phyloP scores from a whole-genome alignment of 306 rosid species.

The Prunus kanzakura region DNA sequence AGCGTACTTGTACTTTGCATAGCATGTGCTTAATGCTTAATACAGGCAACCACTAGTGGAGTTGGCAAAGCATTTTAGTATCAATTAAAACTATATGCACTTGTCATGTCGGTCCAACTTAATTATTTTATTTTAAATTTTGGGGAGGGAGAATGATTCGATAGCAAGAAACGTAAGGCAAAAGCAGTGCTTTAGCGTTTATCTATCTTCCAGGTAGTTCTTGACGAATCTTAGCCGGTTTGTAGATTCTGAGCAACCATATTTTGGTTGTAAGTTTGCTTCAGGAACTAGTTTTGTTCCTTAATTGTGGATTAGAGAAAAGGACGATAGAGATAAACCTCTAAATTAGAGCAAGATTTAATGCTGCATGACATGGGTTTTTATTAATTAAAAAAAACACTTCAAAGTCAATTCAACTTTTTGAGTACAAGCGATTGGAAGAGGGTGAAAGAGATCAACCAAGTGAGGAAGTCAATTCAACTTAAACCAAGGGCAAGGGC shows the following conservation, averaged over 20 bases:
- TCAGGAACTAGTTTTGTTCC: conserved; percentile 2
- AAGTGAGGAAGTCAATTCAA: background rate
- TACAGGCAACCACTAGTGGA: conserved; percentile 6
- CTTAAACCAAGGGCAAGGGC: background rate
- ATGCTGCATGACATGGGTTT: conserved; percentile 2
- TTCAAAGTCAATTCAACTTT: background rate
- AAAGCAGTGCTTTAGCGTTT: background rate
- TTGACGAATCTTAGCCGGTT: background rate
- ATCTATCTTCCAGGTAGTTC: background rate
- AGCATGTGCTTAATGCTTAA: background rate
- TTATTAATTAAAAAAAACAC: background rate
- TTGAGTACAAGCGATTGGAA: too few species aligned
- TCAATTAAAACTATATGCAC: background rate
- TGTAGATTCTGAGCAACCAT: background rate
- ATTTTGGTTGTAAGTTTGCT: background rate
- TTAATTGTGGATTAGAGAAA: background rate
- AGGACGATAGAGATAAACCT: background rate
- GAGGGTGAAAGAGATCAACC: too few species aligned
- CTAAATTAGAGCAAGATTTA: background rate
- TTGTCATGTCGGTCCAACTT: too few species aligned
- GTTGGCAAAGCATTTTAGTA: conserved; percentile 4
- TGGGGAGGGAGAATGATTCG: background rate
- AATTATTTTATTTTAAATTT: too few species aligned
- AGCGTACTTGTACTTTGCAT: too few species aligned
- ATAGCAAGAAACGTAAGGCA: background rate